phyloP scores from a whole-genome alignment of 2,329 filamentous ascomycete species.

The Botryosphaeria dothidea region DNA sequence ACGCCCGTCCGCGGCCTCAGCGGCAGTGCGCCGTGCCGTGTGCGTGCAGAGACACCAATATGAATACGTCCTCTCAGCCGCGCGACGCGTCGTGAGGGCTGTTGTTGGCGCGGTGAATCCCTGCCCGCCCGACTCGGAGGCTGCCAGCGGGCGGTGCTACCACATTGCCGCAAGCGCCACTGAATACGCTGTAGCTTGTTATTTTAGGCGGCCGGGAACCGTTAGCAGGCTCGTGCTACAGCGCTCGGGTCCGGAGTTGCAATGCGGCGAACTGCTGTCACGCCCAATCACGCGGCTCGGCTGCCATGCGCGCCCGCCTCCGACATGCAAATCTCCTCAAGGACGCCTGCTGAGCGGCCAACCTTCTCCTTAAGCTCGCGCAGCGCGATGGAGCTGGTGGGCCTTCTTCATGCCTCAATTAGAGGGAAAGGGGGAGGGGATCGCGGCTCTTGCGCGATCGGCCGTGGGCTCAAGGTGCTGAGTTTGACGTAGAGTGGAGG shows the following conservation, averaged over 20 bases:
- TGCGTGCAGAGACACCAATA: neutral
- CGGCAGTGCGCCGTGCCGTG: neutral
- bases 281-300: neutral
- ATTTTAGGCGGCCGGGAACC: constrained; percentile 17
- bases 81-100: constrained; percentile 1
- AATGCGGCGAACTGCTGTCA: constrained; percentile 5
- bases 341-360: constrained; percentile 3
- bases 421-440: constrained; percentile 2
- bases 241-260: constrained; percentile 4
- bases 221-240: constrained; percentile 17
- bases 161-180: constrained; percentile 17
- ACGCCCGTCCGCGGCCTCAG: neutral
- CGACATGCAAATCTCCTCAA: constrained; percentile 14
- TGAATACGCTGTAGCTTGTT: constrained; percentile 17
- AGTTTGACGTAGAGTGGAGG: constrained; percentile 10
- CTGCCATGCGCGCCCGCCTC: neutral
- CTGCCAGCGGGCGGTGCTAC: constrained; percentile 16
- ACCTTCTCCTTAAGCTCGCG: constrained; percentile 14
- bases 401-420: constrained; percentile 9
- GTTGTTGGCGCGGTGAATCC: neutral
- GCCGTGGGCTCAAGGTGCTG: neutral
- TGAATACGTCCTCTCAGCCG: neutral
- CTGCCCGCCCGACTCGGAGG: constrained; percentile 3
- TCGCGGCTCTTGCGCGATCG: constrained; percentile 13
- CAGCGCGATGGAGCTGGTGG: constrained; percentile 13